phyloP scores from a whole-genome alignment of 345 rosid species.

The Durio zibethinus region DNA sequence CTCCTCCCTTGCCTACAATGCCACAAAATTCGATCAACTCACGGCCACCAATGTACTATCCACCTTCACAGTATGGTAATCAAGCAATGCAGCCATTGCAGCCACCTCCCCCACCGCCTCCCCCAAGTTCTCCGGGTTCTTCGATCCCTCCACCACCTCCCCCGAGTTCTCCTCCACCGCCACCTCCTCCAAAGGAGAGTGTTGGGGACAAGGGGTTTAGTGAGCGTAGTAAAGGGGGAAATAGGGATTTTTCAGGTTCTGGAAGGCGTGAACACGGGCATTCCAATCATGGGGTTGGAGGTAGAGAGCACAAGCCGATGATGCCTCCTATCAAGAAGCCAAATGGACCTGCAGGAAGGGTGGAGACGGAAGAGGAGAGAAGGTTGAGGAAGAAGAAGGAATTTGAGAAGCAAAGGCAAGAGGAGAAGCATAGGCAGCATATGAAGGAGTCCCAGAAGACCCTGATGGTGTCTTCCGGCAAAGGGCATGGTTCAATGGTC shows the following conservation, averaged over 20 bases:
- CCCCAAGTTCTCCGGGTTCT: conserved; percentile 52
- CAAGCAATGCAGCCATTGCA: conserved; percentile 56
- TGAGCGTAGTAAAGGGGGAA: conserved; percentile 39
- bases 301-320: conserved; percentile 48
- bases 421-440: conserved; percentile 62
- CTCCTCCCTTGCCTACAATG: conserved; percentile 43
- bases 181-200: conserved; percentile 63
- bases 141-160: conserved; percentile 79
- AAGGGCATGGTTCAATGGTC: conserved; percentile 67
- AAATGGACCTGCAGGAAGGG: conserved; percentile 45
- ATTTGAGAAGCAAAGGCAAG: conserved; percentile 78
- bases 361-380: conserved; percentile 92
- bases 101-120: conserved; percentile 59
- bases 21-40: conserved; percentile 27
- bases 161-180: conserved; percentile 84
- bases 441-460: conserved; percentile 66
- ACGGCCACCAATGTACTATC: conserved; percentile 46
- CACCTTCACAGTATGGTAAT: conserved; percentile 51
- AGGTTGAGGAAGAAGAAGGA: conserved; percentile 88
- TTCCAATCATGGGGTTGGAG: conserved; percentile 28
- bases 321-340: conserved; percentile 44
- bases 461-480: conserved; percentile 49
- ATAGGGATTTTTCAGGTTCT: conserved; percentile 27
- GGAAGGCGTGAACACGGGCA: conserved; percentile 52
- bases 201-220: conserved; percentile 23